Base-by-base conservation (phyloP, 352 stramenopile genomes). In the Nothophytophthora sp. region DNA sequence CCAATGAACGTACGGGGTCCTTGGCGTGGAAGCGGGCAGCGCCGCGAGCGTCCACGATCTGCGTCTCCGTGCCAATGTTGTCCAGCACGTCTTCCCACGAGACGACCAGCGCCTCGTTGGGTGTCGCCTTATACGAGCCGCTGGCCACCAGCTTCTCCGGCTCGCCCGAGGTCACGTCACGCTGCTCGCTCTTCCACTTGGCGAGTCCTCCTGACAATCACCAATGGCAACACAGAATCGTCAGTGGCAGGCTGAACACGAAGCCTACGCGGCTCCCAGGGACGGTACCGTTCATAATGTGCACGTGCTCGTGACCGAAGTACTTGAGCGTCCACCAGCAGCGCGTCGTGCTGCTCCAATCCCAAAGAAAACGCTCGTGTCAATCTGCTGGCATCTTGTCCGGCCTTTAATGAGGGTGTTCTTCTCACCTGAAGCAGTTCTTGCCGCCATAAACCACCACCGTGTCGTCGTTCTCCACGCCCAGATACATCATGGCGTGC, bases 241-340 rank as follows among this genome's bases (percentile, higher is more conserved):
- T 13, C n/a, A 43, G 41, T 1, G 1, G 45, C 35, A 18, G 20
- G 28, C n/a, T n/a, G n/a, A n/a, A n/a, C n/a, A n/a, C n/a, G n/a
- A n/a, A n/a, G n/a, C n/a, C n/a, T n/a, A n/a, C n/a, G n/a, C n/a
- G n/a, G n/a, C n/a, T n/a, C n/a, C n/a, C 29, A 30, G 12, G 4
- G 18, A 27, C 16, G 9, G n/a, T 27, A 87, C 88, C 91, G 40
- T 98, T 86, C 24, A 98, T 60, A 23, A 98, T 84, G 53, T 95
- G 76, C 8, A 97, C 89, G 16, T 80, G 75, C 25, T 90, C 60
- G 48, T 96, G 85, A 4, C 89, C 90, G 68, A 97, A 96, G 48
- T 77, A 87, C 56, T 92, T 92, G 59, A 97, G 93, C 50, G 81
- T 97, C 78, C 82, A 96, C 86, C 85, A 96, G 58, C 79, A 88